Evolutionary conservation across 2,329 filamentous ascomycete genomes (phyloP).

Genomic region (Penicillium sp.): DNA sequence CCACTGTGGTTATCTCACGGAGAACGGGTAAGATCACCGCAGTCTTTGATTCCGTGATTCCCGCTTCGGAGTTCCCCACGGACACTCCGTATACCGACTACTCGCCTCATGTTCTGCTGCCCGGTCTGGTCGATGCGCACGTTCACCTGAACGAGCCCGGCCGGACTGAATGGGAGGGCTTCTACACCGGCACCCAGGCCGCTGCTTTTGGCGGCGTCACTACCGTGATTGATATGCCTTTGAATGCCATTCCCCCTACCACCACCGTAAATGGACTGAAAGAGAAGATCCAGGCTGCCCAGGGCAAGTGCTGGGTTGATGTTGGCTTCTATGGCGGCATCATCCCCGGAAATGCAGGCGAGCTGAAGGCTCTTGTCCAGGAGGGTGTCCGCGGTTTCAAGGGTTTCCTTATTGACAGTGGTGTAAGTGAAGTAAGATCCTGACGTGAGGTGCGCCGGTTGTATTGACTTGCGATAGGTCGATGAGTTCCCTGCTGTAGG

Average conservation of each 20-base stretch:
- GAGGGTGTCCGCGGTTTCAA: slow-evolving; percentile 94
- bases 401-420: slow-evolving; percentile 94
- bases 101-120: slow-evolving; percentile 77
- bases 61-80: slow-evolving; percentile 67
- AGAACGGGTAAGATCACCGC: slow-evolving; percentile 78
- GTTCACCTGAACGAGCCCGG: slow-evolving; percentile 97
- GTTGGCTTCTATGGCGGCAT: slow-evolving; percentile 98
- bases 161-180: slow-evolving; percentile 96
- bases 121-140: slow-evolving; percentile 91
- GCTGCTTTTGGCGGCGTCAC: slow-evolving; percentile 95
- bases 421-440: slow-evolving; percentile 57
- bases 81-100: slow-evolving; percentile 75
- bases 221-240: slow-evolving; percentile 94
- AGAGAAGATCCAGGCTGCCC: slow-evolving; percentile 79
- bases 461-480: slow-evolving; percentile 54
- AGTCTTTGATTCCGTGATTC: slow-evolving; percentile 70
- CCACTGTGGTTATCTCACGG: slow-evolving; percentile 75
- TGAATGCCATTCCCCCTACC: slow-evolving; percentile 95
- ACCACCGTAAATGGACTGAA: slow-evolving; percentile 78
- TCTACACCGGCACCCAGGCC: slow-evolving; percentile 88
- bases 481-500: slow-evolving; percentile 95
- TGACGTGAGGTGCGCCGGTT: background rate
- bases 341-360: slow-evolving; percentile 78
- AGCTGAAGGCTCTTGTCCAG: slow-evolving; percentile 75
- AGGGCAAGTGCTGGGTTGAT: slow-evolving; percentile 93